Percentiles rank a stretch among this genome's conserved stretches.
Evolutionary conservation across 176 grass and related monocot species (phyloP).

Genomic region (Paspalum vaginatum): DNA sequence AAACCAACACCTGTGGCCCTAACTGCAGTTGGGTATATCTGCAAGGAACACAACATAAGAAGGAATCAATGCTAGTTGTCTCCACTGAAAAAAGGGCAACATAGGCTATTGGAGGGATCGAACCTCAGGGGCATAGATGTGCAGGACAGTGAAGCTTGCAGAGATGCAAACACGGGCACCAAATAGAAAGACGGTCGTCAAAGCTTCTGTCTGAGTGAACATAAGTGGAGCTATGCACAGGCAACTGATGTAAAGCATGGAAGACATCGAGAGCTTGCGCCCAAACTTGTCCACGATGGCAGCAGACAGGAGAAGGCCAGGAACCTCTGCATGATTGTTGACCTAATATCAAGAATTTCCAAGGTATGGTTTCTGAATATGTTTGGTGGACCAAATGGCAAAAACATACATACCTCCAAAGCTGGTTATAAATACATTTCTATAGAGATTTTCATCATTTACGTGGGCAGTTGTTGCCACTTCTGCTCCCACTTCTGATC

Average conservation of each 20-base stretch:
- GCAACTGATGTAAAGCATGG: constrained; percentile 72
- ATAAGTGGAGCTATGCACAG: constrained; percentile 79
- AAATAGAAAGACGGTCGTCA: constrained; percentile 72
- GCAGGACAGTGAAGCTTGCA: constrained; percentile 74
- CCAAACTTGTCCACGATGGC: constrained; percentile 89
- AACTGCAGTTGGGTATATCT: constrained; percentile 94
- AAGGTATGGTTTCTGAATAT: not conserved
- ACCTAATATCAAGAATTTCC: constrained; percentile 23
- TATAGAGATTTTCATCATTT: constrained; percentile 68
- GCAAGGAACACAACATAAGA: not conserved
- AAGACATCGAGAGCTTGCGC: constrained; percentile 81
- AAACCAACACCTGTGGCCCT: constrained; percentile 78
- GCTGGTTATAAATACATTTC: constrained; percentile 83
- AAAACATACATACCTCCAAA: constrained; percentile 66
- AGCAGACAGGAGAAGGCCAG: constrained; percentile 78
- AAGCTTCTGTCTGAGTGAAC: constrained; percentile 58
- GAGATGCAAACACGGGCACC: constrained; percentile 73
- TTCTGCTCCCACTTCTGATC: constrained; percentile 43
- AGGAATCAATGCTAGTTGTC: not conserved
- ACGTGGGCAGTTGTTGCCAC: constrained; percentile 24
- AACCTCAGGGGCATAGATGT: constrained; percentile 93
- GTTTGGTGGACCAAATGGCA: constrained; percentile 15
- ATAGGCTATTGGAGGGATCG: not conserved
- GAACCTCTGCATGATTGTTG: constrained; percentile 60
- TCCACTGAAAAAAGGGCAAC: not conserved